Conservation (phyloP, 148 eudicot genomes). For the Nepenthes mirabilis region DNA sequence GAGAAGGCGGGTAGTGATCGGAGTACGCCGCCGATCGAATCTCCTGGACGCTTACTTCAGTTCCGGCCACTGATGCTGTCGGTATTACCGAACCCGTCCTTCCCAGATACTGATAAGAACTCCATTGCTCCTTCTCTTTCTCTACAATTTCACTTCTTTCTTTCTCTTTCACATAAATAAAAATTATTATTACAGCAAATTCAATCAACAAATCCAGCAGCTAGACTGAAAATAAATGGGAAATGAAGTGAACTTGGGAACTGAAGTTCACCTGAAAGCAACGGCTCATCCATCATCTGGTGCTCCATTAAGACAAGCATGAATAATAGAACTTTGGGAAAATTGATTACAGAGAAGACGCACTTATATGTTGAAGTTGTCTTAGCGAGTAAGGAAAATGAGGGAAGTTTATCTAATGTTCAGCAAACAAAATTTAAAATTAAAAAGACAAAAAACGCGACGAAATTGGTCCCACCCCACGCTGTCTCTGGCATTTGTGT, state of each 20-base stretch:
- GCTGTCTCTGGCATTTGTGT: too few relatives aligned
- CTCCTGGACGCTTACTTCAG: slow-evolving; percentile 67
- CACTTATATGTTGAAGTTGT: too few relatives aligned
- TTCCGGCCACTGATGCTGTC: slow-evolving; percentile 32
- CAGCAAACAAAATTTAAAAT: too few relatives aligned
- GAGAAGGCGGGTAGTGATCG: slow-evolving; percentile 65
- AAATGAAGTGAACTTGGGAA: background rate
- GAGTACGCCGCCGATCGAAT: slow-evolving; percentile 61
- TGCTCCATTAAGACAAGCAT: slow-evolving; percentile 19
- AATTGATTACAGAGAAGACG: background rate
- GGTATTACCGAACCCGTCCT: slow-evolving; percentile 46
- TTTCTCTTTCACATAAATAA: slow-evolving; percentile 8
- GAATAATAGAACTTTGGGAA: background rate
- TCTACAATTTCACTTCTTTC: slow-evolving; percentile 17
- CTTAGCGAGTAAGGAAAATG: too few relatives aligned
- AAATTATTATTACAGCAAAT: background rate
- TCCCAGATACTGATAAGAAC: slow-evolving; percentile 59
- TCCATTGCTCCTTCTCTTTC: slow-evolving; percentile 29
- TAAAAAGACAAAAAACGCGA: too few relatives aligned
- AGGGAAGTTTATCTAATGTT: too few relatives aligned
- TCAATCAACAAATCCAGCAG: background rate
- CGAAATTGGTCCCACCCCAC: too few relatives aligned
- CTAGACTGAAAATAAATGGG: background rate
- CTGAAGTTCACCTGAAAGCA: slow-evolving; percentile 31
- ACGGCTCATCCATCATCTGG: slow-evolving; percentile 28